Conservation (phyloP, 1,284 basidiomycete genomes). For the Apiotrichum sp. region DNA sequence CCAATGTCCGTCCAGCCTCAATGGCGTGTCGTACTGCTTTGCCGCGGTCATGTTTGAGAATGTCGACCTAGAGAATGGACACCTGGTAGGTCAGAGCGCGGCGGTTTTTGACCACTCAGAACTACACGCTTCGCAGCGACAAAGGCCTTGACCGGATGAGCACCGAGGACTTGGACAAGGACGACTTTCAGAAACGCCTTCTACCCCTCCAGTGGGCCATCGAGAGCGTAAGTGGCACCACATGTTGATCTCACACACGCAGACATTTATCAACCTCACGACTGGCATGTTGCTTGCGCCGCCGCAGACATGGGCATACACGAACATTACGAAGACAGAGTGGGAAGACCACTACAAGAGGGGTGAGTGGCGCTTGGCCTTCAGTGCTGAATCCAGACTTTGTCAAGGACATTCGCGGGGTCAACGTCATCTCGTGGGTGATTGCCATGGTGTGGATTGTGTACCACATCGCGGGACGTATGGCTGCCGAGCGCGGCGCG, state of each 20-base stretch:
- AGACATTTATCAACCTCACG: slow-evolving; percentile 63
- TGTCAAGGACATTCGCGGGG: slow-evolving; percentile 55
- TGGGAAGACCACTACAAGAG: slow-evolving; percentile 55
- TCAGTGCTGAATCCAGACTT: slow-evolving; percentile 34
- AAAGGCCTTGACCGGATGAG: slow-evolving; percentile 60
- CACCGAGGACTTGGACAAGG: slow-evolving; percentile 59
- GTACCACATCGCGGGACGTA: slow-evolving; percentile 66
- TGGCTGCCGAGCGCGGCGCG: slow-evolving; percentile 58
- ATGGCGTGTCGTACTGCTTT: slow-evolving; percentile 62
- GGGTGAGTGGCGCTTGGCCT: slow-evolving; percentile 47
- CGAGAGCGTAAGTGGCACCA: slow-evolving; percentile 53
- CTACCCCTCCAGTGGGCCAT: slow-evolving; percentile 71
- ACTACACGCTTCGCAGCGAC: slow-evolving; percentile 67
- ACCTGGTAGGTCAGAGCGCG: slow-evolving; percentile 13
- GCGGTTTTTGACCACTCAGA: slow-evolving; percentile 28
- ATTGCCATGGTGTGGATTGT: slow-evolving; percentile 61
- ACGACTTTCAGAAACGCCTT: slow-evolving; percentile 59
- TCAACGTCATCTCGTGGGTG: slow-evolving; percentile 63
- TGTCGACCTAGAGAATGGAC: slow-evolving; percentile 50
- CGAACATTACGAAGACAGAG: slow-evolving; percentile 60
- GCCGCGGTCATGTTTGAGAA: slow-evolving; percentile 62
- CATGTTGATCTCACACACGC: background rate
- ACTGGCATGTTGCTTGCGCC: slow-evolving; percentile 53
- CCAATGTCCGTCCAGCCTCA: slow-evolving; percentile 66
- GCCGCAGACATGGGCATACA: slow-evolving; percentile 66